Base-by-base conservation (phyloP, 345 rosid genomes). In the Abelmoschus esculentus region DNA sequence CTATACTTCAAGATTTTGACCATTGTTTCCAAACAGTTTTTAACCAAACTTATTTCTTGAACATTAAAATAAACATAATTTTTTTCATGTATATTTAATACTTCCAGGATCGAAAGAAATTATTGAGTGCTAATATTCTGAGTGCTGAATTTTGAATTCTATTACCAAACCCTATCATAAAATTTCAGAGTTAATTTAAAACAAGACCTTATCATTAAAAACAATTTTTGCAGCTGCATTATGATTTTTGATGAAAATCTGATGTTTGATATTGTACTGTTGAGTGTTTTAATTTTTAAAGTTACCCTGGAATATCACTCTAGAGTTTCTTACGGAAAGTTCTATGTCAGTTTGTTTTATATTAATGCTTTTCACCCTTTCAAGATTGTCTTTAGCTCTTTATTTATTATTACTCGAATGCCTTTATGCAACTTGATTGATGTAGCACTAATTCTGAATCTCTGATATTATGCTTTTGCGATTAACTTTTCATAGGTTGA, bases 401-500 rank as follows among this genome's bases (percentile, higher is more conserved):
- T 64, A 12, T 42, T 44, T 65, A 12, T 31, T 44, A 26, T 66
- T 34, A 29, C 40, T 47, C 29, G 26, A 15, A 66, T 47, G 22
- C 26, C 69, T 4, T 66, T n/a, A 49, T 47, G 40, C 22, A 7
- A 15, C 26, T 47, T 3, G 26, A 47, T 28, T 7, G 34, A 49
- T 66, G 4, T 66, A 8, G 36, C 15, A 66, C 9, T 47, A 47
- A 55, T 47, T 65, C 55, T 29, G 40, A 28, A 66, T 52, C 50
- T 26, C 69, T 57, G 38, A 58, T 58, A 58, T 13, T 29, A 14
- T 17, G 55, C 29, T 46, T 66, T 29, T 8, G 7, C 40, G 1
- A 3, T 58, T 59, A 14, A 26, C 47, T 79, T 61, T 75, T 73
- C 74, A 57, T 73, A 95, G 99, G 88, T 84, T 95, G 86, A 72